Percentiles rank a stretch among this genome's conserved stretches.
phyloP scores from a whole-genome alignment of 208 protist species.

The Phytomonas sp. region DNA sequence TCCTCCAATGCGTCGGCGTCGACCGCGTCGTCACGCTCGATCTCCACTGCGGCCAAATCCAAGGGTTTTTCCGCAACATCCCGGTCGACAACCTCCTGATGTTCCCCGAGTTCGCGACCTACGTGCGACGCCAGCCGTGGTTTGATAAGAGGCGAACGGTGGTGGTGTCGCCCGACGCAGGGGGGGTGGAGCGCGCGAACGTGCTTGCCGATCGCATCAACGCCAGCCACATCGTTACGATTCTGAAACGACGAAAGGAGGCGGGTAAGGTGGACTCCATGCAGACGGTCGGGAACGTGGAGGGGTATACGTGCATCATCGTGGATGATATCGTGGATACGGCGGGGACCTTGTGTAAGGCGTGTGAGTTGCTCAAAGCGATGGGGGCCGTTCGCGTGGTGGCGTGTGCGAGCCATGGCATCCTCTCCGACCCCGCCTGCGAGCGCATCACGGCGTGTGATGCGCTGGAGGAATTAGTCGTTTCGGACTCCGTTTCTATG shows the following conservation, averaged over 20 bases:
- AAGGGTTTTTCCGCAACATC: conserved; percentile 95
- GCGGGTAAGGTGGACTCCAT: conserved; percentile 91
- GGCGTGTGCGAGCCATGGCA: conserved; percentile 92
- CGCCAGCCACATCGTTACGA: conserved; percentile 87
- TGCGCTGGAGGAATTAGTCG: conserved; percentile 87
- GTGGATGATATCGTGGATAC: conserved; percentile 98
- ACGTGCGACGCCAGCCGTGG: conserved; percentile 75
- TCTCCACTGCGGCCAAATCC: conserved; percentile 93
- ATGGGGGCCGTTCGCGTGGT: conserved; percentile 90
- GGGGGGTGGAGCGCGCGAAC: conserved; percentile 93
- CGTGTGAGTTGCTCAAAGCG: conserved; percentile 79
- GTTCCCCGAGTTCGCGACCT: conserved; percentile 83
- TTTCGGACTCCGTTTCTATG: conserved; percentile 88
- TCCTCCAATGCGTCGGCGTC: conserved; percentile 90
- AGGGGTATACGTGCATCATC: conserved; percentile 91
- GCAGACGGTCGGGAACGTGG: conserved; percentile 94
- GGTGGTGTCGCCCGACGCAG: conserved; percentile 95
- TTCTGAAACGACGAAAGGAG: conserved; percentile 87
- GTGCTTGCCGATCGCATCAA: conserved; percentile 80
- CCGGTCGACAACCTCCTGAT: conserved; percentile 93
- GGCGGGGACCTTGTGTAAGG: conserved; percentile 91
- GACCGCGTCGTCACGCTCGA: conserved; percentile 93
- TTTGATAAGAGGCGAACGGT: conserved; percentile 73
- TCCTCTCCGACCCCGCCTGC: conserved; percentile 88
- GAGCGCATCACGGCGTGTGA: conserved; percentile 84